Evolutionary conservation across 1,139 yeast species (phyloP).

Genomic region (Geotrichum europaeum): DNA sequence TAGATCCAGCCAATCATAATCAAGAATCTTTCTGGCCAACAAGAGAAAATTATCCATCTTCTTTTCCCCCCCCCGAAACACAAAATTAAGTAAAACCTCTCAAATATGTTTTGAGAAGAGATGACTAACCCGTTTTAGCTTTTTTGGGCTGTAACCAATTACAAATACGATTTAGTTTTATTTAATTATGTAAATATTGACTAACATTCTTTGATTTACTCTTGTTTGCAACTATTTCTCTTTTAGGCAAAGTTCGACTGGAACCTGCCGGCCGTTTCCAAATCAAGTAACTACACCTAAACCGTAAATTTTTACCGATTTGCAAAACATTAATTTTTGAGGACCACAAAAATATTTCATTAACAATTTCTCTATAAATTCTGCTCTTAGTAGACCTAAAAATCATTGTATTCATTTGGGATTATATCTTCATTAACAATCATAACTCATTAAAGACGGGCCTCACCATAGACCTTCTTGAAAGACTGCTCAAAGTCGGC

Average conservation of each 20-base stretch:
- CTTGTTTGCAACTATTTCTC: background rate
- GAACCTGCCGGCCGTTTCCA: background rate
- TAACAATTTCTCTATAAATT: background rate
- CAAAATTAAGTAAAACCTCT: background rate
- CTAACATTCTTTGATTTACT: background rate
- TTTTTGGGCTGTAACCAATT: too few relatives aligned
- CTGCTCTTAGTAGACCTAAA: background rate
- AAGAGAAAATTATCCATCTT: background rate
- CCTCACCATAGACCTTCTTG: conserved; percentile 23
- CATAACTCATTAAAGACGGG: background rate
- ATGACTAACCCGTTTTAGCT: too few relatives aligned
- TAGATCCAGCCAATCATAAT: background rate
- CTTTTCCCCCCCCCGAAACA: too few relatives aligned
- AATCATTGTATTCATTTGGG: background rate
- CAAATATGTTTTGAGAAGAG: background rate
- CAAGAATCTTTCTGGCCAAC: background rate
- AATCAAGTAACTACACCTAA: background rate
- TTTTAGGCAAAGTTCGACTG: background rate
- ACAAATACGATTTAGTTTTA: too few relatives aligned
- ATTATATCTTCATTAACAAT: background rate
- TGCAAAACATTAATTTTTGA: too few relatives aligned
- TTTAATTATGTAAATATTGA: too few relatives aligned
- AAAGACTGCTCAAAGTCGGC: conserved; percentile 83
- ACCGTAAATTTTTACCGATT: background rate
- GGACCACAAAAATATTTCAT: background rate